Conservation (phyloP, 192 early-diverging fungal genomes). For the Coemansia sp. region DNA sequence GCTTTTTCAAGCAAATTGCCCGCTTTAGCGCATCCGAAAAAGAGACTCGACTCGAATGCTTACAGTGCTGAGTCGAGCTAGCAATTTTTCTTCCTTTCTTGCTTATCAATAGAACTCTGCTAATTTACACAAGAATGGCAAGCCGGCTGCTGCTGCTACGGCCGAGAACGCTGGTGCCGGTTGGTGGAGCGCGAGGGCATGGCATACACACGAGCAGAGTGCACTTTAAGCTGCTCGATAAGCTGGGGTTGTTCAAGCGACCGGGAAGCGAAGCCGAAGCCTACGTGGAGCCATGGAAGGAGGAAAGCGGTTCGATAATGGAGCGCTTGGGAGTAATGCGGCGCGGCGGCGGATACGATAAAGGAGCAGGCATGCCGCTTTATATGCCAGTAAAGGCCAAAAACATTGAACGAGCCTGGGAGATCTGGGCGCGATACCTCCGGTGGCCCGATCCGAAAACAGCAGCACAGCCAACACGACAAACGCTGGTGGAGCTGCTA, state of each 20-base stretch:
- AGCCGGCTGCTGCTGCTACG: slow-evolving; percentile 6
- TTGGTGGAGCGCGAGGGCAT: not conserved
- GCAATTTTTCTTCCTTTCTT: not conserved
- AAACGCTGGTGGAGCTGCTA: slow-evolving; percentile 16
- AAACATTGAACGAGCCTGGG: slow-evolving; percentile 47
- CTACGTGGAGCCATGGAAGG: slow-evolving; percentile 2
- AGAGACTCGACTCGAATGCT: slow-evolving; percentile 14
- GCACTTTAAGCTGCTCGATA: not conserved
- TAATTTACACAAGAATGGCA: slow-evolving; percentile 5
- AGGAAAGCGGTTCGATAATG: not conserved
- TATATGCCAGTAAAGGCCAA: slow-evolving; percentile 28
- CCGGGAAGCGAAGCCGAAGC: slow-evolving; percentile 8
- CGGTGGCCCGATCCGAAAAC: slow-evolving; percentile 4
- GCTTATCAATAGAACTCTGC: not conserved
- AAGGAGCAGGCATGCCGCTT: slow-evolving; percentile 31
- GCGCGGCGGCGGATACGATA: slow-evolving; percentile 19
- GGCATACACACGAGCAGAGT: slow-evolving; percentile 3
- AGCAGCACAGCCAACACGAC: not conserved
- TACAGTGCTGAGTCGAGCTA: slow-evolving; percentile 1
- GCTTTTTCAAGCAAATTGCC: slow-evolving; percentile 50
- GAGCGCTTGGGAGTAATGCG: slow-evolving; percentile 9
- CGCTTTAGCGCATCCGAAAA: slow-evolving; percentile 31
- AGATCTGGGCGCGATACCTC: slow-evolving; percentile 29
- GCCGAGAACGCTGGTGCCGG: not conserved
- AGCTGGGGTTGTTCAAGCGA: slow-evolving; percentile 3